Conservation (phyloP, 1,284 basidiomycete genomes). For the Trametes hirsuta region DNA sequence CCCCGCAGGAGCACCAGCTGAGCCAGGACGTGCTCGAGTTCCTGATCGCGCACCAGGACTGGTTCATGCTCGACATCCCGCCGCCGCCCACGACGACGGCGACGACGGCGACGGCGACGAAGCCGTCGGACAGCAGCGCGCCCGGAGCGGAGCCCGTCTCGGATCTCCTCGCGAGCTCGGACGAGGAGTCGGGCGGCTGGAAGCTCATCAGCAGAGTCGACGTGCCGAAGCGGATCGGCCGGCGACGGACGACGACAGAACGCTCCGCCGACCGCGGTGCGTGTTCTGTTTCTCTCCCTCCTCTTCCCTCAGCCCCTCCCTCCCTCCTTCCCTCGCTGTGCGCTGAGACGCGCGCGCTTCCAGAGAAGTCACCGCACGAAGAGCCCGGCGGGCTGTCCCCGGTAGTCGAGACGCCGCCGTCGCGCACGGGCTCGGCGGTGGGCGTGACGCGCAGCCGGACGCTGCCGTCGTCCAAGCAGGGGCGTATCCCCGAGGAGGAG, state of each 20-base stretch:
- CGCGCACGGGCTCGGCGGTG: constrained; percentile 34
- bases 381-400: constrained; percentile 42
- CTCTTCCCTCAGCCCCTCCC: too few relatives aligned
- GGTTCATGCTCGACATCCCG: constrained; percentile 83
- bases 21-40: constrained; percentile 94
- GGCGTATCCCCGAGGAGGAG: constrained; percentile 38
- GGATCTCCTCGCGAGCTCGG: constrained; percentile 44
- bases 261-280: constrained; percentile 44
- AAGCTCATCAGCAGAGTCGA: constrained; percentile 32
- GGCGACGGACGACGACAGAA: constrained; percentile 61
- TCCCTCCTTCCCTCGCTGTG: background rate
- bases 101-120: constrained; percentile 13
- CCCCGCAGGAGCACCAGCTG: constrained; percentile 80
- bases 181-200: constrained; percentile 56
- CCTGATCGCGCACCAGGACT: constrained; percentile 87
- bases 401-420: constrained; percentile 43
- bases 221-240: constrained; percentile 44
- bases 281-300: constrained; percentile 17
- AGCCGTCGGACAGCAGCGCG: constrained; percentile 32
- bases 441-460: constrained; percentile 63
- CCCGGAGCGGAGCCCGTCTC: constrained; percentile 39
- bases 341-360: background rate
- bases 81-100: constrained; percentile 51
- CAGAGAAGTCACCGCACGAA: constrained; percentile 27
- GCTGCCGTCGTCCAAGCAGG: constrained; percentile 50